phyloP scores from a whole-genome alignment of 306 rosid species.

The Luffa acutangula region DNA sequence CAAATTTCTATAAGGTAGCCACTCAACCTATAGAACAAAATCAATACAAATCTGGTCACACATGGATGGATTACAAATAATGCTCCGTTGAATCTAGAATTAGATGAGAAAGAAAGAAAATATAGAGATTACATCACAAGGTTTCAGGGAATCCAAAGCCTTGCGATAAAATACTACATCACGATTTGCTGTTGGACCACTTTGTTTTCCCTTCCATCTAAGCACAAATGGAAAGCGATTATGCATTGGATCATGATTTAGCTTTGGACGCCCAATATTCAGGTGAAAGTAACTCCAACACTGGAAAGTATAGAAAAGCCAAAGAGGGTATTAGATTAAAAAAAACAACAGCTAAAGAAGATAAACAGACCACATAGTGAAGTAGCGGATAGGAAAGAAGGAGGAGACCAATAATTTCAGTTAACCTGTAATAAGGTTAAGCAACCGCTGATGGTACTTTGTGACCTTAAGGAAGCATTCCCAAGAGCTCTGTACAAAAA shows the following conservation, averaged over 20 bases:
- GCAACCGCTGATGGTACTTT: constrained; percentile 98
- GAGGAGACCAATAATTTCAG: neutral
- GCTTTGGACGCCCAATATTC: constrained; percentile 92
- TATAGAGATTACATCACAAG: constrained; percentile 57
- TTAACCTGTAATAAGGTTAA: constrained; percentile 86
- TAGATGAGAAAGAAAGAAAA: neutral
- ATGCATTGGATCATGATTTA: constrained; percentile 58
- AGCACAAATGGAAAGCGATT: constrained; percentile 92
- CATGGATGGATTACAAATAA: constrained; percentile 7
- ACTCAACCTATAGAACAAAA: constrained; percentile 61
- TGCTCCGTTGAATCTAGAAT: constrained; percentile 5
- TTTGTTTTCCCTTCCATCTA: constrained; percentile 95
- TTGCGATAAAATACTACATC: constrained; percentile 95
- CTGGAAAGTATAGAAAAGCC: constrained; percentile 31
- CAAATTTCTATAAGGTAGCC: constrained; percentile 90
- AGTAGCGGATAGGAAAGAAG: neutral
- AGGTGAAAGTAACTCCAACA: constrained; percentile 99
- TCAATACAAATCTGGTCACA: constrained; percentile 17
- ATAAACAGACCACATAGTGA: neutral
- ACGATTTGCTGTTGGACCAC: constrained; percentile 95
- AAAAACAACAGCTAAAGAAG: neutral
- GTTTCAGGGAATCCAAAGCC: constrained; percentile 85
- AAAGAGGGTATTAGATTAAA: neutral
- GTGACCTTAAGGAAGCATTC: constrained; percentile 89
- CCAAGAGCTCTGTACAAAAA: constrained; percentile 95